Percentiles rank a stretch among this genome's conserved stretches.
Evolutionary conservation across 2,329 filamentous ascomycete genomes (phyloP).

Genomic region (Fusarium nisikadoi): DNA sequence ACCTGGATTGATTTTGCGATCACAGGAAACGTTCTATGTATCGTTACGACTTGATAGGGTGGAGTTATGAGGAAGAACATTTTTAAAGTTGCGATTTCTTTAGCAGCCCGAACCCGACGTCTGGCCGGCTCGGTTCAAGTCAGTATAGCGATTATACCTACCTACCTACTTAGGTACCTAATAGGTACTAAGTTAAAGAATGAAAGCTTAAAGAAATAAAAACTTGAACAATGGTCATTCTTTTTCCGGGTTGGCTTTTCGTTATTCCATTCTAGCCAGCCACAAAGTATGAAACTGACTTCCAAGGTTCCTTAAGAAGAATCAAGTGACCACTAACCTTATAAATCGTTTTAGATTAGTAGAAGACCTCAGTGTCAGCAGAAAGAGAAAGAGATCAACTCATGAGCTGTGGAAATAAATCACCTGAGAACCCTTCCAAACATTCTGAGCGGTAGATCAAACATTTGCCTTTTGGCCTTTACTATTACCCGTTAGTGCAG

Average conservation of each 20-base stretch:
- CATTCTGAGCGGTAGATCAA: not conserved
- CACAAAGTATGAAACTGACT: not conserved
- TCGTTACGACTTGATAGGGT: not conserved
- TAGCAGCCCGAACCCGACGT: not conserved
- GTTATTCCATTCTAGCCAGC: not conserved
- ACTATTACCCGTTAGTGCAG: constrained; percentile 1
- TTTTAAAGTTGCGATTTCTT: not conserved
- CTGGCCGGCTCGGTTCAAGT: not conserved
- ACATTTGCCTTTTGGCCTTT: constrained; percentile 1
- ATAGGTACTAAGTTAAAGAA: too few species aligned
- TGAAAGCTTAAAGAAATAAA: not conserved
- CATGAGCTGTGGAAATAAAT: not conserved
- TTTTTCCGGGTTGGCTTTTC: not conserved
- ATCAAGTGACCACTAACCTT: not conserved
- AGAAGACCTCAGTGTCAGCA: not conserved
- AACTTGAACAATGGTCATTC: not conserved
- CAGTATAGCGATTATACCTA: not conserved
- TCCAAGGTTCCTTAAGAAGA: not conserved
- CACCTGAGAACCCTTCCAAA: not conserved
- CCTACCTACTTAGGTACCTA: not conserved
- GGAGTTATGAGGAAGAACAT: not conserved
- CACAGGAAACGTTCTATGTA: not conserved
- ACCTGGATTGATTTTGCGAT: not conserved
- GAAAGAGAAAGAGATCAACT: not conserved
- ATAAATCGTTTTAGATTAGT: not conserved